Evolutionary conservation across 768 basidiomycete genomes (phyloP), one percentile per base, ranked within the genome.

Genomic region (Amanita subjunquillea): DNA sequence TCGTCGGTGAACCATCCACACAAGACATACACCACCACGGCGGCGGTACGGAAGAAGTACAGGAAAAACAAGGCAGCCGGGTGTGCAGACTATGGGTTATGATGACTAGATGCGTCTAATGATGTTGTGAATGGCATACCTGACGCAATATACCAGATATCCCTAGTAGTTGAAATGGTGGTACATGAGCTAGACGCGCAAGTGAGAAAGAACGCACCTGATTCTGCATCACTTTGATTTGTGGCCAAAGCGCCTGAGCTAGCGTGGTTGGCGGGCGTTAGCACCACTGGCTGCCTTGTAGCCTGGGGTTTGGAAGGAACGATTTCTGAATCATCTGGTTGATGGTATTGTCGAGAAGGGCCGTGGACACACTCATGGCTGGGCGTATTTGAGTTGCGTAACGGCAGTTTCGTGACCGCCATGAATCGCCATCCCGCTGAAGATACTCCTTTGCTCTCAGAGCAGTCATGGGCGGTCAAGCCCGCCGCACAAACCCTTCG

Each of bases 11-110:
- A 85, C 72, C 85, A 85, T 2, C 93, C 95, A 57, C 87, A 91
- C n/a, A 98, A 76, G 43, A 98, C 78, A 67, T 99, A 99, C 3
- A 93, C 88, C 6, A 83, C 72, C 51, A 99, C 80, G n/a, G 96
- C 95, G 5, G 84, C 76, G 55, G 82, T 77, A 43, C 93, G 79
- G 73, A 99, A 96, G 63, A 91, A 68, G 67, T 85, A 98, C 40
- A 98, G 76, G 65, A 84, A 90, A 62, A 93, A 80, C n/a, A 99
- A 76, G 12, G 84, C 83, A 41, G 86, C 60, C 3, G 93, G 87
- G 61, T 90, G 89, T 8, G 87, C 78, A 51, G 88, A 90, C 85
- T 89, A 60, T 39, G n/a, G 54, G 49, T 59, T 23, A 29, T 58
- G 41, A 54, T 23, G 23, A 43, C 10, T 17, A 9, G 39, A 48